Base-by-base conservation (phyloP, 805 yeast genomes). In the Metschnikowia continentalis region DNA sequence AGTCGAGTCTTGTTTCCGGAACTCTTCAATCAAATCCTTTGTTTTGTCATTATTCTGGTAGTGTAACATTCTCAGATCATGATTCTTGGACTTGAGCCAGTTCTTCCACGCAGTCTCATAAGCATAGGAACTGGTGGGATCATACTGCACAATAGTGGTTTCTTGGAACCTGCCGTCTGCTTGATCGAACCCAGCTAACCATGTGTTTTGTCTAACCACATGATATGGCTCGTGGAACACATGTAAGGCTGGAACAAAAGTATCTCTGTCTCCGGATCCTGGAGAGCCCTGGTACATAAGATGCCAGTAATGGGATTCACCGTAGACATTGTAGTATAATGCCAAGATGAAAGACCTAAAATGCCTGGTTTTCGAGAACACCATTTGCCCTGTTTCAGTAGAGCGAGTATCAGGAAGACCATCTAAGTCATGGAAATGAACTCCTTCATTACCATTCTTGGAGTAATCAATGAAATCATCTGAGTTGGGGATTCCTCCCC, bases 191-290 rank as follows among this genome's bases (percentile, higher is more conserved):
- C 66, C 65, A 3, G 59, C 65, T 33, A 61, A 50, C 65, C 63
- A 59, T 1, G 64, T 45, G 6, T 62, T 67, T 10, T 66, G 46
- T n/a, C 38, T 52, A 4, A 51, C 63, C 20, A 55, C 43, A 48
- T 72, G 70, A 53, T 69, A 70, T 8, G 65, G 61, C 49, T 71
- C 69, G 35, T 67, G 53, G 50, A 70, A 62, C 6, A 65, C 67
- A 46, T 66, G 67, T 42, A 73, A 68, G 3, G 75, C 74, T 10
- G 74, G 72, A 8, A 67, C 62, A 50, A 67, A 64, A 2, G 74
- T 68, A 39, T 71, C 76, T 37, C 71, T 60, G 51, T 71, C 75
- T 17, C 72, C 72, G 3, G 49, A 56, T 1, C 71, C 72, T 5
- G 64, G 64, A 6, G 65, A 62, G 17, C 74, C 74, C 56, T 70